Percentiles rank a stretch among this genome's conserved stretches.
Evolutionary conservation across 768 basidiomycete species (phyloP).

Genomic region (Lanmaoa rubissima): DNA sequence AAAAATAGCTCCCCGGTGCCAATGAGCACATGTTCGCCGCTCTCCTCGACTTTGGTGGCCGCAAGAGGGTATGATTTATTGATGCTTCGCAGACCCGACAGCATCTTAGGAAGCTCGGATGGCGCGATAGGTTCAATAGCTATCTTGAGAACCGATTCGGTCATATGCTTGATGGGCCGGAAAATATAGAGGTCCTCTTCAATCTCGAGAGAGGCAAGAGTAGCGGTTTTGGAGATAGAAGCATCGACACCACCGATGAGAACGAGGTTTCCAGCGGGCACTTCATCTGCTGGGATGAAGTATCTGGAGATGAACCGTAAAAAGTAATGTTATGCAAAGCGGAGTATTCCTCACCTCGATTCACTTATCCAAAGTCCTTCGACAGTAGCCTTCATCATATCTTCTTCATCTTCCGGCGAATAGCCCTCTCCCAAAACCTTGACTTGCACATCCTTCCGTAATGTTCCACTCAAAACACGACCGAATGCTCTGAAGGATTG

Average conservation of each 20-base stretch:
- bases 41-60: conserved; percentile 96
- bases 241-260: conserved; percentile 91
- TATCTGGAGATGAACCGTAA: conserved; percentile 53
- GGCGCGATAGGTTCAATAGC: conserved; percentile 98
- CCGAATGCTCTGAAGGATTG: conserved; percentile 97
- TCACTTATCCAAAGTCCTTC: conserved; percentile 92
- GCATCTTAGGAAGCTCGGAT: conserved; percentile 98
- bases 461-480: conserved; percentile 88
- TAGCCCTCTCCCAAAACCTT: conserved; percentile 99
- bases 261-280: conserved; percentile 89
- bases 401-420: conserved; percentile 98
- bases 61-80: conserved; percentile 97
- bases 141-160: conserved; percentile 94
- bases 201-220: conserved; percentile 67
- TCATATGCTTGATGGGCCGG: conserved; percentile 94
- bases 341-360: conserved; percentile 58
- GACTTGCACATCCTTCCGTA: conserved; percentile 77
- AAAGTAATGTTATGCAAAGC: neutral
- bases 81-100: conserved; percentile 92
- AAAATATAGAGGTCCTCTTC: conserved; percentile 93
- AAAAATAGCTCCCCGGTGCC: conserved; percentile 97
- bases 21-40: conserved; percentile 94
- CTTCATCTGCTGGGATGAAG: conserved; percentile 84
- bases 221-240: conserved; percentile 94
- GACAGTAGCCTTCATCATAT: conserved; percentile 83